Base-by-base conservation (phyloP, 2,329 filamentous ascomycete genomes). In the Scleromitrula shiraiana region DNA sequence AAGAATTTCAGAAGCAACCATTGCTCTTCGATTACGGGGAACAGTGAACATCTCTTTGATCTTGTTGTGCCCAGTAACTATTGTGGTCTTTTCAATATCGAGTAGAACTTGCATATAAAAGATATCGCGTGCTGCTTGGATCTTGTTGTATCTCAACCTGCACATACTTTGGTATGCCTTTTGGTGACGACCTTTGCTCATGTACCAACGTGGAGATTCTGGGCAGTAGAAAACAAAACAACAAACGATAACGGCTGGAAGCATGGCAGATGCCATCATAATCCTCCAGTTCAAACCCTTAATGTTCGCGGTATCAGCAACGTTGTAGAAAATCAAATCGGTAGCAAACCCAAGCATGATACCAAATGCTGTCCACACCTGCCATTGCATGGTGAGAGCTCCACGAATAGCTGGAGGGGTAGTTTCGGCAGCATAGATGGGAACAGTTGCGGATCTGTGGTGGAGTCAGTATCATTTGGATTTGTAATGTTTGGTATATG, bases 361-460 rank as follows among this genome's bases (percentile, higher is more conserved):
- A 3, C 74, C 72, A 41, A 77, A 76, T 1, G 65, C 66, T 4
- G 41, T 44, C 2, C 30, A 46, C 67, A 72, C 72, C 63, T 85
- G 81, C 81, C 81, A 85, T 58, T 79, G 77, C 83, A 88, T 88
- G 27, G 85, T 82, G 5, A 88, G 68, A 1, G 80, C 82, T 42
- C 82, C 82, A 49, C 82, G 75, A 37, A 85, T 77, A 35, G 64
- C 66, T 0, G 81, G 76, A 0, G 82, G 82, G 0, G 79, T 75
- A 32, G 74, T 82, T 62, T 87, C 83, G 2, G 83, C 83, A 0
- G 81, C 79, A 53, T 84, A 85, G 29, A 87, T 78, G 0, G 83
- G 79, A 33, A 83, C 81, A 0, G 83, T 87, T 0, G 82, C 80
- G 17, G 37, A 14, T n/a, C 30, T 33, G 30, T 33, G 30, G 30